phyloP scores from a whole-genome alignment of 2,329 filamentous ascomycete genomes.

The Falciphora oryzae region DNA sequence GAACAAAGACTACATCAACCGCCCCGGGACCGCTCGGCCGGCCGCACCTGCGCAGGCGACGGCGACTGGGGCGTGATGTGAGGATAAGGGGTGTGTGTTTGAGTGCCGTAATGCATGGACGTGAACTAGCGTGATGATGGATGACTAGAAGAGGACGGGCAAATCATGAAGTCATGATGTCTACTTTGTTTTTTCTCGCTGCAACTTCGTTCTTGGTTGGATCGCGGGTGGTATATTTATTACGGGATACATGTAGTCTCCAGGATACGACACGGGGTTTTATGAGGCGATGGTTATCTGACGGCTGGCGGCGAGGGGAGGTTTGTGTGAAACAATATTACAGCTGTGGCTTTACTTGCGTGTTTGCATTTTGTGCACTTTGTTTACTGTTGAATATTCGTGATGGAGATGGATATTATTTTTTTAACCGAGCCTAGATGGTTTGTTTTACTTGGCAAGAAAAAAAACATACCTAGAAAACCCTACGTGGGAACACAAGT shows the following conservation, averaged over 20 bases:
- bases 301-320: no score
- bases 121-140: neutral
- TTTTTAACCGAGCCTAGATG: no score
- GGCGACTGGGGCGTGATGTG: neutral
- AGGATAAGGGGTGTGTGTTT: neutral
- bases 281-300: neutral
- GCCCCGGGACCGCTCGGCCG: conserved; percentile 21
- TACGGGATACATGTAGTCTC: neutral
- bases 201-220: neutral
- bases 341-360: neutral
- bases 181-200: neutral
- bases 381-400: neutral
- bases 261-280: neutral
- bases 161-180: conserved; percentile 7
- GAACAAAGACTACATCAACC: conserved; percentile 68
- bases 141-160: neutral
- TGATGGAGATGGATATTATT: no score
- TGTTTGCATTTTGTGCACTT: neutral
- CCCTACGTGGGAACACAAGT: no score
- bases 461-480: no score
- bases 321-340: neutral
- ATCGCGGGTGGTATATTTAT: neutral
- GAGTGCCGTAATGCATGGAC: neutral
- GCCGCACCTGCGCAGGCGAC: conserved; percentile 21
- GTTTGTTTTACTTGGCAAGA: no score